Evolutionary conservation across 371 early-diverging fungal species (phyloP), one percentile per base, ranked within the genome.

Genomic region (Capillidium heterosporum): DNA sequence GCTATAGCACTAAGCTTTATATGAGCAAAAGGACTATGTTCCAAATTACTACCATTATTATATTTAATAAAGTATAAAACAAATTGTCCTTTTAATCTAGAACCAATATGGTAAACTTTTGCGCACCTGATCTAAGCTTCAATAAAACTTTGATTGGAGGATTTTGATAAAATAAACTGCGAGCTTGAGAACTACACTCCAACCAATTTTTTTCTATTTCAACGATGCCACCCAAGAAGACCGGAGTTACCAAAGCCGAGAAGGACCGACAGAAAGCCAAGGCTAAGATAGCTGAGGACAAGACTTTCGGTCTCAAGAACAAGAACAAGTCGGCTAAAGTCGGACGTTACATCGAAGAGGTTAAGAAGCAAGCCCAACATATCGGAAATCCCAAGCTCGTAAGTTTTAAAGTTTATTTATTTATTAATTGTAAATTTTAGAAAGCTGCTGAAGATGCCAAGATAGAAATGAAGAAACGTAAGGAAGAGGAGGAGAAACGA

Each of bases 271-370:
- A 78, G 53, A 83, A 75, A 64, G 82, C 75, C 47, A 87, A 87
- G 69, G 72, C 74, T 53, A 91, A 97, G 79, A 67, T 73, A 49
- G 78, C 85, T 54, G 98, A 95, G 60, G 98, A 96, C 71, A 93
- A 94, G 76, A 92, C 96, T 50, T 97, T 97, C 72, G 97, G 98
- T 57, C 77, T 96, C 61, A 99, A 98, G 68, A 95, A 96, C 74
- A 97, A 89, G 70, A 90, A 90, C 68, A 89, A 85, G 61, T 86
- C 87, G 24, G 76, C 74, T 57, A 91, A 93, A 69, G 89, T 91
- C 40, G 72, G 74, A 15, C 78, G 82, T 58, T 91, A 87, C 75
- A 86, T 98, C 57, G 82, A 91, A 66, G 87, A 89, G 63, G 86
- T 97, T 29, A 73, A 91, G 63, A 69, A 71, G 60, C 91, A 91